Conservation (phyloP, 2,329 filamentous ascomycete species). For the Geosmithia morbida region DNA sequence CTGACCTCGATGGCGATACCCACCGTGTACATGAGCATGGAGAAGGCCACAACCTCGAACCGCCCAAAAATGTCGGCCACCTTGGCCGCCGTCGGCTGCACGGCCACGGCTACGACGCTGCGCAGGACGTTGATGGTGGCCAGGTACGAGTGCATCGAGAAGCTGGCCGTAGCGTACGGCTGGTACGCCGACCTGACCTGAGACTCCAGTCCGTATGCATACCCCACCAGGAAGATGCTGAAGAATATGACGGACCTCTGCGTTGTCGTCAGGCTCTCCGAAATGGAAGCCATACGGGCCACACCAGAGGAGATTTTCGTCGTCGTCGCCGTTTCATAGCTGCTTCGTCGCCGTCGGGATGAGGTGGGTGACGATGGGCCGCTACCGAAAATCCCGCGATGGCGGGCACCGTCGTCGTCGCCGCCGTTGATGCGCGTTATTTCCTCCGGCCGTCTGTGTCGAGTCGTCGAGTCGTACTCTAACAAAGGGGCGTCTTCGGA, state of each 20-base stretch:
- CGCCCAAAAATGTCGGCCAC: slow-evolving; percentile 50
- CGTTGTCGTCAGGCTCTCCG: slow-evolving; percentile 24
- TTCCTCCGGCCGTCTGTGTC: neutral
- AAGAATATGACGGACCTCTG: slow-evolving; percentile 38
- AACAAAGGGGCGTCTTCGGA: neutral
- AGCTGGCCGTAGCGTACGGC: slow-evolving; percentile 37
- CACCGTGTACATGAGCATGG: slow-evolving; percentile 39
- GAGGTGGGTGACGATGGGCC: neutral
- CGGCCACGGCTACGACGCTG: slow-evolving; percentile 43
- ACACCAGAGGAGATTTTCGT: slow-evolving; percentile 23
- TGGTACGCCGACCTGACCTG: slow-evolving; percentile 36
- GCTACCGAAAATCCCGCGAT: neutral
- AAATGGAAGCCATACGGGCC: slow-evolving; percentile 33
- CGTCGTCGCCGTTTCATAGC: neutral
- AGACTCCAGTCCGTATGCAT: slow-evolving; percentile 43
- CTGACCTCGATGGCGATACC: slow-evolving; percentile 39
- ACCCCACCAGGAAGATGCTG: slow-evolving; percentile 43
- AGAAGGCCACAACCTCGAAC: slow-evolving; percentile 39
- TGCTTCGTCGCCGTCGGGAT: neutral
- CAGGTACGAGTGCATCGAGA: slow-evolving; percentile 36
- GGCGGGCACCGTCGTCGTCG: neutral
- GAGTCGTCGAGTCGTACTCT: neutral
- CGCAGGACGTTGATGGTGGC: slow-evolving; percentile 44
- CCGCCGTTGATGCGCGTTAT: neutral
- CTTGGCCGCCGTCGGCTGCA: slow-evolving; percentile 43